Conservation (phyloP, 495 filamentous ascomycete species). For the Xylaria palmicola region DNA sequence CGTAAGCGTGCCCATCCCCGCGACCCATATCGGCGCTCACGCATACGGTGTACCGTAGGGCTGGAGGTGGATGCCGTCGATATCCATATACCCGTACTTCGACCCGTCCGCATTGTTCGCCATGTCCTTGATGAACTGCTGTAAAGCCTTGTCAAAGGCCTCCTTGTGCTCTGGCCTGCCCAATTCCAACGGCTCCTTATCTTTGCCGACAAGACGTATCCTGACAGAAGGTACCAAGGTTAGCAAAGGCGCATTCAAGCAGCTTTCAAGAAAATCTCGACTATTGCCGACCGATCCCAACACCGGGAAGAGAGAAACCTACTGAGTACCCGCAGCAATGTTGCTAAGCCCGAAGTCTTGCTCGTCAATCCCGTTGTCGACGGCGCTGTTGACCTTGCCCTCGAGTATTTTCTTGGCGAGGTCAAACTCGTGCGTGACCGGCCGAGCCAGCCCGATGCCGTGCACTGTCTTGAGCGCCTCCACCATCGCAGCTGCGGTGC, state of each 20-base stretch:
- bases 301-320: background rate
- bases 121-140: slow-evolving; percentile 22
- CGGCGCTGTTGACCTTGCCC: slow-evolving; percentile 48
- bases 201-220: slow-evolving; percentile 52
- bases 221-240: slow-evolving; percentile 2
- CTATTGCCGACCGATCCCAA: background rate
- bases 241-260: background rate
- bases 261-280: background rate
- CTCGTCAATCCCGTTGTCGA: slow-evolving; percentile 41
- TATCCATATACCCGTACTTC: slow-evolving; percentile 28
- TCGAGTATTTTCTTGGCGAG: slow-evolving; percentile 48
- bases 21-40: background rate
- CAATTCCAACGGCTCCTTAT: slow-evolving; percentile 53
- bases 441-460: slow-evolving; percentile 55
- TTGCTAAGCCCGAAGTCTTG: slow-evolving; percentile 50
- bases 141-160: slow-evolving; percentile 22
- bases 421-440: slow-evolving; percentile 50
- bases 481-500: slow-evolving; percentile 60
- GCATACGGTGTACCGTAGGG: slow-evolving; percentile 20
- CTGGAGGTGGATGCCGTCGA: slow-evolving; percentile 16
- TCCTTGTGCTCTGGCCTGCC: slow-evolving; percentile 41
- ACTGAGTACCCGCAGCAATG: slow-evolving; percentile 50
- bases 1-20: background rate
- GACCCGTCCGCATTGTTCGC: slow-evolving; percentile 25
- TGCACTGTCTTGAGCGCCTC: slow-evolving; percentile 54